Percentiles rank a stretch among this genome's conserved stretches.
Conservation (phyloP, 2,329 filamentous ascomycete genomes). For the Fusarium keratoplasticum region DNA sequence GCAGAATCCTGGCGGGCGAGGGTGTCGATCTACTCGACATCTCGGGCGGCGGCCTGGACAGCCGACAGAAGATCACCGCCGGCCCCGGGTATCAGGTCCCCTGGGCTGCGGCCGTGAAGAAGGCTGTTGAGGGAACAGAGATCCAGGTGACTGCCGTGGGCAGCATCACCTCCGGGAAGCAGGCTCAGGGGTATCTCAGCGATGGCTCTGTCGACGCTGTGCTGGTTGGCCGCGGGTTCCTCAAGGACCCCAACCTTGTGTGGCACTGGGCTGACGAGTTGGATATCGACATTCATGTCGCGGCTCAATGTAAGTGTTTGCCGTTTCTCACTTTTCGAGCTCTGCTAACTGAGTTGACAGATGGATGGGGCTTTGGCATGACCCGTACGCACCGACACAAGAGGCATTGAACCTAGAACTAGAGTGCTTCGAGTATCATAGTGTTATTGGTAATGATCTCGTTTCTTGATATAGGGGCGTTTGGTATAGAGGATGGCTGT, state of each 20-base stretch:
- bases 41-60: conserved; percentile 73
- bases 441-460: neutral
- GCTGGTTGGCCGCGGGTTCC: conserved; percentile 62
- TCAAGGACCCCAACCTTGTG: conserved; percentile 66
- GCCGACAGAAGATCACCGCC: conserved; percentile 65
- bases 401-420: conserved; percentile 24
- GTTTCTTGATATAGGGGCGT: neutral
- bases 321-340: fast-evolving
- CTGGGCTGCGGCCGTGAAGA: conserved; percentile 74
- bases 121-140: conserved; percentile 70
- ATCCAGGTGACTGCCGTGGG: conserved; percentile 58
- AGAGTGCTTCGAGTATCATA: neutral
- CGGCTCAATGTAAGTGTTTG: conserved; percentile 48
- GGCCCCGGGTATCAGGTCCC: conserved; percentile 76
- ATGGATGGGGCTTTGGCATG: conserved; percentile 43
- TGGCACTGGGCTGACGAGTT: conserved; percentile 66
- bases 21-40: conserved; percentile 82
- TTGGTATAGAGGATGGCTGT: neutral
- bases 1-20: conserved; percentile 67
- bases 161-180: conserved; percentile 54
- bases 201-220: conserved; percentile 59
- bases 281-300: conserved; percentile 56
- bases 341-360: conserved; percentile 17
- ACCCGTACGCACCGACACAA: conserved; percentile 40
- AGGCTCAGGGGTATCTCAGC: conserved; percentile 59